A percentile compares a stretch with the other conserved stretches of the same genome.
These are phyloP conservation scores for Trichophyton mentagrophytes DNA, from an alignment of 2,329 filamentous ascomycete genomes.

Conservation along the genomic window DNA sequence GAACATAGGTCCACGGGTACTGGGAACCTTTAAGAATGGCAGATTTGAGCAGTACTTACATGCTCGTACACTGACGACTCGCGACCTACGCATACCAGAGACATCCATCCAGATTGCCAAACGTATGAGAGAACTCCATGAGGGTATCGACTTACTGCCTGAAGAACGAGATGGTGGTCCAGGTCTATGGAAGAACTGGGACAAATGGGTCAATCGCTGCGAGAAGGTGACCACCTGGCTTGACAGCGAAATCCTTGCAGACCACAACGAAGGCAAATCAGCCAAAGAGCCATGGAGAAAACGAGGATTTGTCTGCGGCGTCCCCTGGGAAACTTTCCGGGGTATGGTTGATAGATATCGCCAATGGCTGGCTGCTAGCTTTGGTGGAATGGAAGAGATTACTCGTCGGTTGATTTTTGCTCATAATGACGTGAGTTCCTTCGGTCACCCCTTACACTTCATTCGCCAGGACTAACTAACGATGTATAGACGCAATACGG, in stretches of 20 bases:
- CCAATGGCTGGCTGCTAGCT: conserved; percentile 56
- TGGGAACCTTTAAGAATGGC: conserved; percentile 88
- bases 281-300: conserved; percentile 49
- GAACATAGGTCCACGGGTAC: conserved; percentile 78
- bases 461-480: conserved; percentile 11
- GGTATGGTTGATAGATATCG: conserved; percentile 65
- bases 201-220: conserved; percentile 65
- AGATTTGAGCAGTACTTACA: conserved; percentile 93
- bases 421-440: conserved; percentile 74
- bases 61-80: conserved; percentile 63
- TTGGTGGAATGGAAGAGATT: conserved; percentile 54
- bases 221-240: conserved; percentile 41
- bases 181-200: conserved; percentile 85
- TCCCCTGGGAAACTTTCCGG: conserved; percentile 69
- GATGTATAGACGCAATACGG: conserved; percentile 77
- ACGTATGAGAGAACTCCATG: conserved; percentile 90
- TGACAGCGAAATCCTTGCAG: conserved; percentile 45
- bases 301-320: conserved; percentile 66
- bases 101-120: conserved; percentile 91
- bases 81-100: conserved; percentile 64
- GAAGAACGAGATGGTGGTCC: conserved; percentile 67
- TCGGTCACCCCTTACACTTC: neutral
- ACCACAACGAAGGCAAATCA: conserved; percentile 31
- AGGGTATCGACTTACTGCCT: conserved; percentile 75
- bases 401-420: conserved; percentile 74